Evolutionary conservation across 345 rosid species (phyloP).

Genomic region (Stellera chamaejasme): DNA sequence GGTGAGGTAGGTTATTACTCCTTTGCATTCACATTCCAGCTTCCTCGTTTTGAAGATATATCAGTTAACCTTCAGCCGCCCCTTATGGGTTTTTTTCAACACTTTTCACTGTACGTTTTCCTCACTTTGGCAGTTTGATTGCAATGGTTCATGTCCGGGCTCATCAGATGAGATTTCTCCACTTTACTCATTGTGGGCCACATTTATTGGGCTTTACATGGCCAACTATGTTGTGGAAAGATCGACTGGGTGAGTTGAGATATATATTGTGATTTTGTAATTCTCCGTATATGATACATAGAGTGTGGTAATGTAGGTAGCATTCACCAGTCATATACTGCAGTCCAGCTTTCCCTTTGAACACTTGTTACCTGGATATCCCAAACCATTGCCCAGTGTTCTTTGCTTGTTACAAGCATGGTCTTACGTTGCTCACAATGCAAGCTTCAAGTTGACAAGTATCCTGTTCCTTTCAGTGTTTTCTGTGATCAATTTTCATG

Average conservation of each 20-base stretch:
- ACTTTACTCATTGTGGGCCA: slow-evolving; percentile 96
- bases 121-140: slow-evolving; percentile 39
- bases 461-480: too few relatives aligned
- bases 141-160: slow-evolving; percentile 57
- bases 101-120: not conserved
- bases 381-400: too few relatives aligned
- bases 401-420: too few relatives aligned
- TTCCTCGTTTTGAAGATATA: not conserved
- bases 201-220: slow-evolving; percentile 96
- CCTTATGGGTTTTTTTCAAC: slow-evolving; percentile 8
- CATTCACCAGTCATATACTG: too few relatives aligned
- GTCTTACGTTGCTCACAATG: too few relatives aligned
- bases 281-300: not conserved
- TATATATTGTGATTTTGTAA: slow-evolving; percentile 8
- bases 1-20: slow-evolving; percentile 62
- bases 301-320: too few relatives aligned
- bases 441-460: too few relatives aligned
- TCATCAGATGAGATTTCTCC: slow-evolving; percentile 94
- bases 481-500: not conserved
- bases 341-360: too few relatives aligned
- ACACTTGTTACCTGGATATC: not conserved
- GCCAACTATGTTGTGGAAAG: slow-evolving; percentile 98
- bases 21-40: not conserved
- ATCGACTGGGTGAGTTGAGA: slow-evolving; percentile 82
- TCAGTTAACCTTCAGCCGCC: not conserved